Percentiles rank a stretch among this genome's conserved stretches.
phyloP scores from a whole-genome alignment of 768 basidiomycete species.

The Astraeus odoratus region DNA sequence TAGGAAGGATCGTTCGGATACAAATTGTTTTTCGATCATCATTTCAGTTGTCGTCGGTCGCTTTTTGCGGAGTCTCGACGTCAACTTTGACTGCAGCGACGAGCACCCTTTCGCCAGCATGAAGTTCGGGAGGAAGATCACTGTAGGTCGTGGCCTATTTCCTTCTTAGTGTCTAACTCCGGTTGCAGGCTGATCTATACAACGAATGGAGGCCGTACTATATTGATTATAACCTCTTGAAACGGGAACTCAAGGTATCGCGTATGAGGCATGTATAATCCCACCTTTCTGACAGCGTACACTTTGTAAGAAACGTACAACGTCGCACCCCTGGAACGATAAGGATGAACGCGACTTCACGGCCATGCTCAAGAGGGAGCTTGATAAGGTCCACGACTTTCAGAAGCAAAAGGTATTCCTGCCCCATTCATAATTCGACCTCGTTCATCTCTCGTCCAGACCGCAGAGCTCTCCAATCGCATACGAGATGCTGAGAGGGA shows the following conservation, averaged over 20 bases:
- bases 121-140: conserved; percentile 82
- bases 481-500: conserved; percentile 79
- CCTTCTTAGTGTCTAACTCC: not conserved
- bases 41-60: not conserved
- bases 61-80: not conserved
- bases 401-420: conserved; percentile 74
- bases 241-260: conserved; percentile 80
- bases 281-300: not conserved
- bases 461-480: conserved; percentile 71
- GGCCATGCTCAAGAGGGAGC: conserved; percentile 68
- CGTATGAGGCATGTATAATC: not conserved
- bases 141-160: conserved; percentile 30
- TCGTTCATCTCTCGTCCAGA: conserved; percentile 34
- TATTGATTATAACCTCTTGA: conserved; percentile 82
- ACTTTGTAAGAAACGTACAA: conserved; percentile 42
- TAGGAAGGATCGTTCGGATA: not conserved
- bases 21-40: not conserved
- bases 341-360: conserved; percentile 82
- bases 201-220: conserved; percentile 89
- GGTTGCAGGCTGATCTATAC: conserved; percentile 68
- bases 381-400: conserved; percentile 92
- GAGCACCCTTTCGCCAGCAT: conserved; percentile 28
- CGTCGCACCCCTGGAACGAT: conserved; percentile 58
- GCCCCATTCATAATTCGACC: not conserved
- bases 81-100: not conserved